Conservation (phyloP, 805 yeast genomes). For the Priceomyces melissophilus region DNA sequence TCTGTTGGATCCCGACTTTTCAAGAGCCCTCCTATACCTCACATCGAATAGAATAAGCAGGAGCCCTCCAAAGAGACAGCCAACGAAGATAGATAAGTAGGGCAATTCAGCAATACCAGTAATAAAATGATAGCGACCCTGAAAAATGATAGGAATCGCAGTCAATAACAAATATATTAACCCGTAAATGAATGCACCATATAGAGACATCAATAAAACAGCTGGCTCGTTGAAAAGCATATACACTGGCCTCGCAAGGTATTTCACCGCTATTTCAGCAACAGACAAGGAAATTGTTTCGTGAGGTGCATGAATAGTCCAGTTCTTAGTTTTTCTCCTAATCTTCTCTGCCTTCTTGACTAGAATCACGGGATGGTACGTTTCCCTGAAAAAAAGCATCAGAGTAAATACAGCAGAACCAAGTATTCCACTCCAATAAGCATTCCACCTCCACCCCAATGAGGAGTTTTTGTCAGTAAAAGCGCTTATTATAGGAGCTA, state of each 20-base stretch:
- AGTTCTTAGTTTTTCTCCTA: constrained; percentile 68
- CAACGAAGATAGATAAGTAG: constrained; percentile 70
- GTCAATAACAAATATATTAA: constrained; percentile 44
- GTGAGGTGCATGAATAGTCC: constrained; percentile 80
- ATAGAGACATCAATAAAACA: constrained; percentile 38
- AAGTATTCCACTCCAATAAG: constrained; percentile 66
- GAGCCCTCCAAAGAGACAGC: constrained; percentile 57
- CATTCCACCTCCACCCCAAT: constrained; percentile 84
- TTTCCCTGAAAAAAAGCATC: constrained; percentile 53
- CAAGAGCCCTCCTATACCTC: constrained; percentile 43
- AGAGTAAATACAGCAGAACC: constrained; percentile 40
- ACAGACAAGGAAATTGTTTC: constrained; percentile 38
- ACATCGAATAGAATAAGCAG: constrained; percentile 55
- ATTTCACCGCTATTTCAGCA: constrained; percentile 32
- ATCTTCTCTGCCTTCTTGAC: constrained; percentile 59
- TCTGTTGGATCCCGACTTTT: constrained; percentile 18
- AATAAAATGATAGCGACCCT: constrained; percentile 51
- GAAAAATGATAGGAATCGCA: constrained; percentile 45
- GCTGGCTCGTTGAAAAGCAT: constrained; percentile 43
- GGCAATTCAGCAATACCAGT: constrained; percentile 75
- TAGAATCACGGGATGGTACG: constrained; percentile 68
- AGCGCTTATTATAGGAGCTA: constrained; percentile 48
- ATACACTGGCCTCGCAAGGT: constrained; percentile 33
- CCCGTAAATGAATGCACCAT: constrained; percentile 49
- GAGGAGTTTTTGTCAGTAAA: constrained; percentile 53